A percentile compares a stretch with the other conserved stretches of the same genome.
These are phyloP conservation scores for Gossypium ekmanianum DNA, from an alignment of 345 rosid genomes.

Conservation along the genomic window DNA sequence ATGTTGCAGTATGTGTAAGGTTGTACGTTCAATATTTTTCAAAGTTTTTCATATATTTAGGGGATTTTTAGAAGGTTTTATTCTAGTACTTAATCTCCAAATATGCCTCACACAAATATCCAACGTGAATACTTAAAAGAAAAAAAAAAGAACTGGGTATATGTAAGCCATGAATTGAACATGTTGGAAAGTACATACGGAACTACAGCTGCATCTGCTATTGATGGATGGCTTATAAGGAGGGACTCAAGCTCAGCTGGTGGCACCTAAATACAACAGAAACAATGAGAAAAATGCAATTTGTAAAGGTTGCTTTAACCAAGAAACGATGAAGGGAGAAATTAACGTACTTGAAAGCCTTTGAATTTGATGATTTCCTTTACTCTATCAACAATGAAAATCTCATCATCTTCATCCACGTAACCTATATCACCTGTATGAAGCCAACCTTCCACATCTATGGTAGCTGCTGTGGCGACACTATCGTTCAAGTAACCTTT, in stretches of 20 bases:
- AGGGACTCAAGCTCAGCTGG: conserved; percentile 95
- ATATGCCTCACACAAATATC: neutral
- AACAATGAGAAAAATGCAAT: neutral
- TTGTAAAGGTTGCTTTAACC: neutral
- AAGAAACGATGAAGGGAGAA: neutral
- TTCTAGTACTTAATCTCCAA: too few species aligned
- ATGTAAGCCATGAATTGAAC: too few species aligned
- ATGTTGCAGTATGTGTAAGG: neutral
- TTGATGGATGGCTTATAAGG: conserved; percentile 57
- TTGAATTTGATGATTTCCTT: conserved; percentile 92
- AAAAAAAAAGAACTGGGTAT: neutral
- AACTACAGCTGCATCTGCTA: conserved; percentile 90
- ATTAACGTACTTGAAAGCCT: conserved; percentile 64
- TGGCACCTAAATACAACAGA: conserved; percentile 49
- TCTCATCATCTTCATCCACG: conserved; percentile 75
- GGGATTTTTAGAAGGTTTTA: too few species aligned
- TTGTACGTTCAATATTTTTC: neutral
- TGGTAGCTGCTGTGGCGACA: conserved; percentile 61
- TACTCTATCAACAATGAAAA: conserved; percentile 78
- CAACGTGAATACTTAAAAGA: neutral
- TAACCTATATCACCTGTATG: conserved; percentile 92
- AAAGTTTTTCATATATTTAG: too few species aligned
- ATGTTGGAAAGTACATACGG: conserved; percentile 44
- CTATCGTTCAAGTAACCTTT: conserved; percentile 78
- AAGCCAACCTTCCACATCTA: conserved; percentile 84